Conservation (phyloP, 2,329 filamentous ascomycete genomes). For the Emergomyces orientalis region DNA sequence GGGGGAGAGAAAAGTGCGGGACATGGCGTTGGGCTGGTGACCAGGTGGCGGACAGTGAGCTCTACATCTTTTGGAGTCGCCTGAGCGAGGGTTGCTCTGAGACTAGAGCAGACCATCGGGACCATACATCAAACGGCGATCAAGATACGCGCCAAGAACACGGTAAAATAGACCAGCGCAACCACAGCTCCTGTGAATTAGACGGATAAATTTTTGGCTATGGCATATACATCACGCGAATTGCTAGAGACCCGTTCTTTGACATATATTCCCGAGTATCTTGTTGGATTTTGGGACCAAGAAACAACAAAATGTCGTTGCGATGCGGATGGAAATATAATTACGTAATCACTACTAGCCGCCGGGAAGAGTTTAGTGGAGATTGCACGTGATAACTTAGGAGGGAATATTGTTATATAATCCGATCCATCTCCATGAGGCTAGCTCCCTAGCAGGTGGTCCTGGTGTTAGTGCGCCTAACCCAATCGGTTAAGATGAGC, state of each 20-base stretch:
- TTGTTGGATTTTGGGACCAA: not conserved
- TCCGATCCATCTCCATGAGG: too few relatives aligned
- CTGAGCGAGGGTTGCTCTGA: conserved; percentile 42
- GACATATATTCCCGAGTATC: not conserved
- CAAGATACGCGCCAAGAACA: not conserved
- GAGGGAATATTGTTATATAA: too few relatives aligned
- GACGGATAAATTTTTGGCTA: not conserved
- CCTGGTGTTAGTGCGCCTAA: too few relatives aligned
- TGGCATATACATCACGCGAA: not conserved
- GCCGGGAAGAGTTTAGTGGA: not conserved
- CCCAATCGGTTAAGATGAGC: not conserved
- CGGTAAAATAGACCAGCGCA: not conserved
- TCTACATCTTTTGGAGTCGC: conserved; percentile 44
- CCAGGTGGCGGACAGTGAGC: conserved; percentile 76
- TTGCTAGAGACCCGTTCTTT: not conserved
- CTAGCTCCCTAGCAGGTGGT: too few relatives aligned
- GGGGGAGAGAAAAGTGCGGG: conserved; percentile 71
- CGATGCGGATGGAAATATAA: not conserved
- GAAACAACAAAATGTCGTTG: not conserved
- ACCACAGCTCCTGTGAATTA: not conserved
- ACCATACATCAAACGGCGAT: not conserved
- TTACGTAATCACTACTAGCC: not conserved
- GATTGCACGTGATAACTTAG: too few relatives aligned
- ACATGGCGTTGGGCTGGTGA: conserved; percentile 67
- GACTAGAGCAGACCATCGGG: conserved; percentile 26